These are phyloP conservation scores for Phaeosphaeria sp. DNA, from an alignment of 2,329 filamentous ascomycete species.

Conservation along the genomic window DNA sequence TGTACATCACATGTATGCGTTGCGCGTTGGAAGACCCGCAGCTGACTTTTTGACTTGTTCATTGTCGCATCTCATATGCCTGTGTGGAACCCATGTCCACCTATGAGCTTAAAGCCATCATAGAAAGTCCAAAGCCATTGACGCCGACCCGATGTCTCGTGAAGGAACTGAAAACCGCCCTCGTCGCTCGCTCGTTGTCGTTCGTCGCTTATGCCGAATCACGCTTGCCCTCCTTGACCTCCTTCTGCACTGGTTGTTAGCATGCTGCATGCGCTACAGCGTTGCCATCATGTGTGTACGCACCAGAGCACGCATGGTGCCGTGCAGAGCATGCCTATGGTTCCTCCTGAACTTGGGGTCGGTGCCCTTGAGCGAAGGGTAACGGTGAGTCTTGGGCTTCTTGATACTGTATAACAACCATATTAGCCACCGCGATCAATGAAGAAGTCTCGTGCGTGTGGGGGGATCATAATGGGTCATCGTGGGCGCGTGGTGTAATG, in stretches of 20 bases:
- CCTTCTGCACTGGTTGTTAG: conserved; percentile 72
- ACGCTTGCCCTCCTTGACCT: conserved; percentile 95
- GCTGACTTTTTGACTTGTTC: conserved; percentile 46
- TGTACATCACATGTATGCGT: conserved; percentile 27
- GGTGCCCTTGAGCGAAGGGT: conserved; percentile 97
- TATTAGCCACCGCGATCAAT: conserved; percentile 22
- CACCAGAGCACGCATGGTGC: conserved; percentile 97
- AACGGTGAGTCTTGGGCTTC: conserved; percentile 99
- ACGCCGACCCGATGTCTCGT: conserved; percentile 51
- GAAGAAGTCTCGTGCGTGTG: background rate
- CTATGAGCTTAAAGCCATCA: conserved; percentile 45
- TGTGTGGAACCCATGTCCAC: conserved; percentile 42
- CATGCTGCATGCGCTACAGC: conserved; percentile 3
- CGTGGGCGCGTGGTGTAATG: conserved; percentile 17
- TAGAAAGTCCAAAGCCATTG: conserved; percentile 50
- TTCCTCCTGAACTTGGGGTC: conserved; percentile 99
- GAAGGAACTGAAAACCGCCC: conserved; percentile 47
- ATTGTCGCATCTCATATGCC: conserved; percentile 46
- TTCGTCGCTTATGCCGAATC: conserved; percentile 73
- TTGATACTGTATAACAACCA: conserved; percentile 76
- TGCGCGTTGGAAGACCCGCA: conserved; percentile 27
- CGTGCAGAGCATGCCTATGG: conserved; percentile 99
- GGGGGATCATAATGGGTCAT: background rate
- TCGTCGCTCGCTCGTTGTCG: conserved; percentile 40
- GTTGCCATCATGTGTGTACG: conserved; percentile 47